Base-by-base conservation (phyloP, 768 basidiomycete genomes). In the Hydnum rufescens region DNA sequence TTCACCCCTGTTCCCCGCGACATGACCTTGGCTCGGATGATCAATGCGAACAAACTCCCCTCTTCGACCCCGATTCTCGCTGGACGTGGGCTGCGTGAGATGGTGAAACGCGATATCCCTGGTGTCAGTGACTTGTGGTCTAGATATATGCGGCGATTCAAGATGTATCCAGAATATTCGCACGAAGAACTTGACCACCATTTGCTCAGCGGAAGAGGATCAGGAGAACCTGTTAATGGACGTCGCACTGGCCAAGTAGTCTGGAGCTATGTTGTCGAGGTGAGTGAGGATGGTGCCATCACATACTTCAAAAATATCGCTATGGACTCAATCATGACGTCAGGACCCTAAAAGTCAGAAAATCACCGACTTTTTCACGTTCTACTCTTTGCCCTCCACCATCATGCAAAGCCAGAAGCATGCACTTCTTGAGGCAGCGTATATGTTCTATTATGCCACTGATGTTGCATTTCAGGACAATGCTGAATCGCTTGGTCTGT, bases 251-350 rank as follows among this genome's bases (percentile, higher is more conserved):
- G 77, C 1, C 95, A 97, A 63, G 93, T 97, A 28, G 80, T 84
- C 2, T 99, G 92, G 92, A 71, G 83, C 2, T 97, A 93, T 60
- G 92, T 99, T 30, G 84, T 95, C 44, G 92, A 97, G 76, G 93
- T 82, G 54, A 51, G 70, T 13, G 26, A 23, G 52, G 19, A 13
- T 36, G 42, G 23, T 43, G 26, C 32, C 32, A 26, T 2, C 25
- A n/a, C 28, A 47, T 57, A 39, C 51, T 51, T 32, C n/a, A n/a
- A n/a, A n/a, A n/a, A n/a, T n/a, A n/a, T n/a, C n/a, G n/a, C 50
- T n/a, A 5, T 29, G 23, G 26, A 44, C 29, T 53, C 29, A 31
- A 23, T n/a, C n/a, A 13, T 47, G 22, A 13, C 26, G 34, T 23
- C 56, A 97, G 92, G 75, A 96, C 64, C 82, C 85, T 1, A 66